These are phyloP conservation scores for Abrus precatorius DNA, from an alignment of 306 rosid genomes.

Conservation along the genomic window DNA sequence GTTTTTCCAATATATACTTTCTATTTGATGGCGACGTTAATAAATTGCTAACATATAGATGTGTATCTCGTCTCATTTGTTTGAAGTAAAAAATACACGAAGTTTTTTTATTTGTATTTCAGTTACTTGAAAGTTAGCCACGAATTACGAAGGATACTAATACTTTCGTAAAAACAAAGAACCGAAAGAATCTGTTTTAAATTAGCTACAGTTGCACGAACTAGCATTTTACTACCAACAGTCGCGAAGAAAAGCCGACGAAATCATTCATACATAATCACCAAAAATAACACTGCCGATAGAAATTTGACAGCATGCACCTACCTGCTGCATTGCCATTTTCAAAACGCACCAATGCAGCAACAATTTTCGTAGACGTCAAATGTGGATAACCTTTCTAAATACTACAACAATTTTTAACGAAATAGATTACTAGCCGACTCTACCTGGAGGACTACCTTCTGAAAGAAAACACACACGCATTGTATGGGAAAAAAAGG, in stretches of 20 bases:
- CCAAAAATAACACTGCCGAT: constrained; percentile 20
- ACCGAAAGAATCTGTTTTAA: not conserved
- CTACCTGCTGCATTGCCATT: constrained; percentile 20
- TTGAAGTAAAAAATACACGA: too few relatives aligned
- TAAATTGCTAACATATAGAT: not conserved
- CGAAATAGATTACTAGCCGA: constrained; percentile 1
- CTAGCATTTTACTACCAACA: not conserved
- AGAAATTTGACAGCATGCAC: not conserved
- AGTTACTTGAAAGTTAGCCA: not conserved
- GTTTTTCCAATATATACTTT: too few relatives aligned
- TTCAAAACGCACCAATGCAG: not conserved
- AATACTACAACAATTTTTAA: not conserved
- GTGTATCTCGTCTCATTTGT: not conserved
- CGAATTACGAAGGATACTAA: not conserved
- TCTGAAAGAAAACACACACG: not conserved
- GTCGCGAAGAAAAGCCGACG: not conserved
- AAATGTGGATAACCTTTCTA: constrained; percentile 24
- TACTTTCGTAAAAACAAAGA: not conserved
- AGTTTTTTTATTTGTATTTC: too few relatives aligned
- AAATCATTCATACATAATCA: constrained; percentile 10
- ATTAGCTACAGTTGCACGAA: not conserved
- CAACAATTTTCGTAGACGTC: not conserved
- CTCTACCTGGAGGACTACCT: constrained; percentile 26
- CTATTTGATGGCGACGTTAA: not conserved
- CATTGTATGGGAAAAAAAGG: not conserved